These are phyloP conservation scores for Musa schizocarpa DNA, from an alignment of 176 grass and related monocot species.

Conservation along the genomic window DNA sequence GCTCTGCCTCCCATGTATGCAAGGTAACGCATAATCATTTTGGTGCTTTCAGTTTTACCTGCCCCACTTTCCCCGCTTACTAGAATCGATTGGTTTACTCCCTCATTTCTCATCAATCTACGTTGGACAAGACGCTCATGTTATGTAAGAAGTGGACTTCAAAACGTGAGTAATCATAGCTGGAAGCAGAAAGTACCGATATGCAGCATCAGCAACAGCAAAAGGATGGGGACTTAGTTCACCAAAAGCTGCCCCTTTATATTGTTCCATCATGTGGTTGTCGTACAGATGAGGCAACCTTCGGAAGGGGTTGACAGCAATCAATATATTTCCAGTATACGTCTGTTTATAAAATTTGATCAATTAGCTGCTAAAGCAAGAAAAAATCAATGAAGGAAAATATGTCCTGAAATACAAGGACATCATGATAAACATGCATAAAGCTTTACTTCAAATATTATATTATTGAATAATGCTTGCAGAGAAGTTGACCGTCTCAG, in stretches of 20 bases:
- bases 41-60: slow-evolving; percentile 30
- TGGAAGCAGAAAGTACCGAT: slow-evolving; percentile 41
- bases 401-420: neutral
- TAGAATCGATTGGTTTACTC: slow-evolving; percentile 20
- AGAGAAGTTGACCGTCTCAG: neutral
- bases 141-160: slow-evolving; percentile 11
- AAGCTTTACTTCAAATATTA: neutral
- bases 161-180: neutral
- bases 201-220: slow-evolving; percentile 86
- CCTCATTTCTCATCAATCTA: slow-evolving; percentile 23
- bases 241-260: slow-evolving; percentile 88
- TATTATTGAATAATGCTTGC: too few species aligned
- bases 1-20: slow-evolving; percentile 24
- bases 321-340: slow-evolving; percentile 91
- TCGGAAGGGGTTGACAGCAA: slow-evolving; percentile 95
- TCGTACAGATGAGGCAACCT: slow-evolving; percentile 90
- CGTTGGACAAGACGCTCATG: neutral
- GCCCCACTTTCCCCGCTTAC: slow-evolving; percentile 30
- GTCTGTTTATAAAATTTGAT: slow-evolving; percentile 47
- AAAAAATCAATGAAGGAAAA: neutral
- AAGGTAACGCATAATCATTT: slow-evolving; percentile 28
- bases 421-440: neutral
- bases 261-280: slow-evolving; percentile 95
- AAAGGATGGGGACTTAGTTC: slow-evolving; percentile 94
- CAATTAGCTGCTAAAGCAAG: slow-evolving; percentile 8